phyloP scores from a whole-genome alignment of 768 basidiomycete species.

The Boletus pseudopeckii region DNA sequence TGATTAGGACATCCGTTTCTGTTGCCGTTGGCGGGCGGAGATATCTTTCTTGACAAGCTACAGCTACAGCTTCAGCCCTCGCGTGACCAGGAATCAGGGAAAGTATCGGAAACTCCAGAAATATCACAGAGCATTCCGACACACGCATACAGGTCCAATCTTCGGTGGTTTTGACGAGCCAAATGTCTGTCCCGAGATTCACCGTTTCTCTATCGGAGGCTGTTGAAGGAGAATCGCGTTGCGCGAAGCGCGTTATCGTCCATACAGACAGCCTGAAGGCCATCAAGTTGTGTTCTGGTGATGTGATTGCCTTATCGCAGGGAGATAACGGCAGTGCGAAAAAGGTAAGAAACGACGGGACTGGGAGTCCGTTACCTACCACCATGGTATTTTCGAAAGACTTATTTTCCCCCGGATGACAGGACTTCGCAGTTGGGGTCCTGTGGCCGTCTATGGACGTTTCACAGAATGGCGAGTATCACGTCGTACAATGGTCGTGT shows the following conservation, averaged over 20 bases:
- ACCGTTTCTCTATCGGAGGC: constrained; percentile 36
- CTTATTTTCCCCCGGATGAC: constrained; percentile 18
- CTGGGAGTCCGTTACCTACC: constrained; percentile 6
- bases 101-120: neutral
- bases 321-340: constrained; percentile 32
- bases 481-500: neutral
- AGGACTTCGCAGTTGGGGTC: constrained; percentile 66
- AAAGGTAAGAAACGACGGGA: constrained; percentile 33
- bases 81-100: neutral
- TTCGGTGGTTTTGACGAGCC: neutral
- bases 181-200: constrained; percentile 31
- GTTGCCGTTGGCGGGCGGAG: neutral
- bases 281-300: constrained; percentile 63
- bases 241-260: constrained; percentile 60
- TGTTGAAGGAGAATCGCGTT: constrained; percentile 43
- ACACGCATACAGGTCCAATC: neutral
- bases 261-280: constrained; percentile 60
- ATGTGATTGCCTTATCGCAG: constrained; percentile 55
- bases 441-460: constrained; percentile 74
- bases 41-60: constrained; percentile 2
- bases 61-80: neutral
- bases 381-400: constrained; percentile 8
- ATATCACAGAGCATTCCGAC: neutral
- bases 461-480: constrained; percentile 52
- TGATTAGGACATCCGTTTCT: neutral